Evolutionary conservation across 2,329 filamentous ascomycete genomes (phyloP).

Genomic region (Hansfordia pulvinata): DNA sequence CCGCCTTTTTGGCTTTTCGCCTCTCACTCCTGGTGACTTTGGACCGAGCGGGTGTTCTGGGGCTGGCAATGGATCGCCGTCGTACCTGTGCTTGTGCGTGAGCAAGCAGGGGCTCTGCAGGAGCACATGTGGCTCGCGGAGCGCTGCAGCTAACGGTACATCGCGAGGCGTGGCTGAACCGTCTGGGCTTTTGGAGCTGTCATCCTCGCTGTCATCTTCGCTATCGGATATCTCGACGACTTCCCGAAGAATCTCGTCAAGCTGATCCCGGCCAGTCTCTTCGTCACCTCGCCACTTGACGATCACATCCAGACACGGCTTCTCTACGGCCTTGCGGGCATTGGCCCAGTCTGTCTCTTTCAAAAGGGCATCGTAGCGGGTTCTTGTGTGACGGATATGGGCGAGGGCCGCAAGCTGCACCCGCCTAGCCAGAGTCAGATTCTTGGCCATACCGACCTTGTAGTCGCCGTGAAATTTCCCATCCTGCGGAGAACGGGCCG

Average conservation of each 20-base stretch:
- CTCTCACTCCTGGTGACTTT: conserved; percentile 13
- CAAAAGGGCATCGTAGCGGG: conserved; percentile 48
- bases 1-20: conserved; percentile 13
- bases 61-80: conserved; percentile 5
- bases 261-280: conserved; percentile 52
- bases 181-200: conserved; percentile 10
- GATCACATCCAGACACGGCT: conserved; percentile 47
- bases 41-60: conserved; percentile 9
- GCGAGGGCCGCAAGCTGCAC: conserved; percentile 53
- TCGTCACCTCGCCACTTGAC: conserved; percentile 62
- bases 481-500: conserved; percentile 31
- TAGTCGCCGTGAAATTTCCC: conserved; percentile 35
- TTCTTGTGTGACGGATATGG: conserved; percentile 54
- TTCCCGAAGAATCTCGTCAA: conserved; percentile 53
- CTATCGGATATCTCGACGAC: conserved; percentile 53
- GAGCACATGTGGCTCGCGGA: no score
- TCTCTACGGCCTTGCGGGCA: conserved; percentile 46
- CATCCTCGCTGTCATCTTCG: conserved; percentile 27
- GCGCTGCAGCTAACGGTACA: no score
- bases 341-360: conserved; percentile 43
- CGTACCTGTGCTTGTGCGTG: no score
- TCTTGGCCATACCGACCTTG: conserved; percentile 41
- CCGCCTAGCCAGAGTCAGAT: conserved; percentile 44
- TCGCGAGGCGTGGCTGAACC: conserved; percentile 4
- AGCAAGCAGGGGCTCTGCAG: no score